Percentiles rank a stretch among this genome's conserved stretches.
These are phyloP conservation scores for Erysimum cheiranthoides DNA, from an alignment of 345 rosid species.

Conservation along the genomic window DNA sequence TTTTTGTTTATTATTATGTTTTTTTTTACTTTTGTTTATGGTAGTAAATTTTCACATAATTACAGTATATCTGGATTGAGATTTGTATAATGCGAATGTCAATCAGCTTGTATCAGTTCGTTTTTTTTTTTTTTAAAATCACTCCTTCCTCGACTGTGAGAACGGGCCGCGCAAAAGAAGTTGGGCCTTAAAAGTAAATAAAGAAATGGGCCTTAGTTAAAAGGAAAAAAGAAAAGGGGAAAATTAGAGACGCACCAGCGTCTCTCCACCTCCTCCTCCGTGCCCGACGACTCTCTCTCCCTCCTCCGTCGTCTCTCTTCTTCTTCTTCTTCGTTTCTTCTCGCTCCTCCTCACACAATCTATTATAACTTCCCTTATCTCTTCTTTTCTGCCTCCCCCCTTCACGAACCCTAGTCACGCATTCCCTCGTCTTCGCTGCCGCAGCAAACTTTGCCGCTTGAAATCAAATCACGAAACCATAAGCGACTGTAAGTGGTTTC, in stretches of 20 bases:
- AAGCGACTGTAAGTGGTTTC: constrained; percentile 20
- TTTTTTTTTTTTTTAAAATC: not conserved
- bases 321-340: not conserved
- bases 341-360: not conserved
- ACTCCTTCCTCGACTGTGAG: not conserved
- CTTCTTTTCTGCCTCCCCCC: not conserved
- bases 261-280: not conserved
- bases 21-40: not conserved
- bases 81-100: constrained; percentile 14
- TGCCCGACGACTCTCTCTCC: not conserved
- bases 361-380: not conserved
- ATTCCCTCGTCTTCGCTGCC: constrained; percentile 16
- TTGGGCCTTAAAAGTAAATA: constrained; percentile 20
- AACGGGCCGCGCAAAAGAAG: constrained; percentile 13
- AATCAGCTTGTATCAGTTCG: constrained; percentile 1
- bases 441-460: not conserved
- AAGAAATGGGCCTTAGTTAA: not conserved
- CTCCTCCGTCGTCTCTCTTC: not conserved
- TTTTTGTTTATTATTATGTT: too few species aligned
- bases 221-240: not conserved
- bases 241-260: not conserved
- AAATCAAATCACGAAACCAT: constrained; percentile 7
- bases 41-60: constrained; percentile 10
- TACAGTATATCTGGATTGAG: not conserved
- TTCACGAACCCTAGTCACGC: not conserved